phyloP scores from a whole-genome alignment of 192 early-diverging fungal species.

The Backusella mclennaniae region DNA sequence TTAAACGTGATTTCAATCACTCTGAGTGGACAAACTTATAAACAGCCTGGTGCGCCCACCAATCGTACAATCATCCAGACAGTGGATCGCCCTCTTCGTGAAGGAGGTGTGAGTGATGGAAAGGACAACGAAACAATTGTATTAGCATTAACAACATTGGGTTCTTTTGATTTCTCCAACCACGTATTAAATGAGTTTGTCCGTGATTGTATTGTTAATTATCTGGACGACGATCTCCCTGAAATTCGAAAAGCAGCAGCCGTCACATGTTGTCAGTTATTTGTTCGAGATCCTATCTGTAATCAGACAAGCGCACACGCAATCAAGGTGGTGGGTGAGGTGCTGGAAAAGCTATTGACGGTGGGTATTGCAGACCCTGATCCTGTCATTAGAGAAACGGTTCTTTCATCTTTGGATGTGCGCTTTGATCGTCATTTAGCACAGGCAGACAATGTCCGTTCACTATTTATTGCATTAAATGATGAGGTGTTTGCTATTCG shows the following conservation, averaged over 20 bases:
- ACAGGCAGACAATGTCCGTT: constrained; percentile 88
- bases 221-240: constrained; percentile 73
- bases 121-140: constrained; percentile 76
- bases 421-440: constrained; percentile 88
- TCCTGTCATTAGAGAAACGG: constrained; percentile 71
- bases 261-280: constrained; percentile 78
- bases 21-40: constrained; percentile 78
- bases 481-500: constrained; percentile 90
- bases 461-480: constrained; percentile 84
- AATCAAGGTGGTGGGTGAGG: constrained; percentile 80
- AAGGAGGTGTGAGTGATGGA: constrained; percentile 42
- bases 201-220: constrained; percentile 79
- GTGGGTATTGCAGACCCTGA: constrained; percentile 89
- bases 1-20: constrained; percentile 88
- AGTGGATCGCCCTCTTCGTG: constrained; percentile 28
- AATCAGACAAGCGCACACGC: constrained; percentile 74
- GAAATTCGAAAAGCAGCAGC: constrained; percentile 85
- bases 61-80: constrained; percentile 30
- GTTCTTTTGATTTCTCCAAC: constrained; percentile 82
- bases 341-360: constrained; percentile 85
- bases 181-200: constrained; percentile 88
- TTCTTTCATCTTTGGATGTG: constrained; percentile 74
- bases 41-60: constrained; percentile 67
- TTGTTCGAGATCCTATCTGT: constrained; percentile 81
- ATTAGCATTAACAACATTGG: constrained; percentile 80